Evolutionary conservation across 2,329 filamentous ascomycete genomes (phyloP).

Genomic region (Lizonia empirigonia): DNA sequence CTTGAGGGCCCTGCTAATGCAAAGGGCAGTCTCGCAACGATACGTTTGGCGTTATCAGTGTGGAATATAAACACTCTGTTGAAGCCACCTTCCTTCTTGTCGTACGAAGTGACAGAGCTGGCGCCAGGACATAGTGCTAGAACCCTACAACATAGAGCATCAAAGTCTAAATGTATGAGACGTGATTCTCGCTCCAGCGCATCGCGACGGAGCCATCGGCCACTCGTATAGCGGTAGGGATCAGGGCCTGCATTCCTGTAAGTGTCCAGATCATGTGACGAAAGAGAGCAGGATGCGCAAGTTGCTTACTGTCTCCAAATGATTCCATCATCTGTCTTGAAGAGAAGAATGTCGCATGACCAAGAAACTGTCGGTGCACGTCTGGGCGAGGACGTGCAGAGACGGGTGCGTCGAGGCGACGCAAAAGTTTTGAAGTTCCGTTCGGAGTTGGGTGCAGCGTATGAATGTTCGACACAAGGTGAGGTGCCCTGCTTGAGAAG

Average conservation of each 20-base stretch:
- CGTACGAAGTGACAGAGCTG: slow-evolving; percentile 39
- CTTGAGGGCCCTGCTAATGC: slow-evolving; percentile 45
- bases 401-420: slow-evolving; percentile 2
- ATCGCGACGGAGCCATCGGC: slow-evolving; percentile 48
- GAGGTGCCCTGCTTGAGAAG: slow-evolving; percentile 13
- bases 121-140: slow-evolving; percentile 48
- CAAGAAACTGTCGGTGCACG: slow-evolving; percentile 6
- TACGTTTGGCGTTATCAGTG: slow-evolving; percentile 44
- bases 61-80: slow-evolving; percentile 54
- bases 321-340: slow-evolving; percentile 14
- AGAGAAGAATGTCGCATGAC: slow-evolving; percentile 12
- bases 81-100: slow-evolving; percentile 54
- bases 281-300: slow-evolving; percentile 9
- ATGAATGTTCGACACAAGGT: slow-evolving; percentile 13
- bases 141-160: slow-evolving; percentile 46
- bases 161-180: slow-evolving; percentile 50
- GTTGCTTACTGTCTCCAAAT: slow-evolving; percentile 8
- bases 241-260: slow-evolving; percentile 16
- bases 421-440: slow-evolving; percentile 12
- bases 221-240: slow-evolving; percentile 35
- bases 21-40: slow-evolving; percentile 54
- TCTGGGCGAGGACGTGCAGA: neutral
- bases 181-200: slow-evolving; percentile 44
- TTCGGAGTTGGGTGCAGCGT: slow-evolving; percentile 10
- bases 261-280: slow-evolving; percentile 3